phyloP scores from a whole-genome alignment of 2,329 filamentous ascomycete genomes.

The Periconia sp. region DNA sequence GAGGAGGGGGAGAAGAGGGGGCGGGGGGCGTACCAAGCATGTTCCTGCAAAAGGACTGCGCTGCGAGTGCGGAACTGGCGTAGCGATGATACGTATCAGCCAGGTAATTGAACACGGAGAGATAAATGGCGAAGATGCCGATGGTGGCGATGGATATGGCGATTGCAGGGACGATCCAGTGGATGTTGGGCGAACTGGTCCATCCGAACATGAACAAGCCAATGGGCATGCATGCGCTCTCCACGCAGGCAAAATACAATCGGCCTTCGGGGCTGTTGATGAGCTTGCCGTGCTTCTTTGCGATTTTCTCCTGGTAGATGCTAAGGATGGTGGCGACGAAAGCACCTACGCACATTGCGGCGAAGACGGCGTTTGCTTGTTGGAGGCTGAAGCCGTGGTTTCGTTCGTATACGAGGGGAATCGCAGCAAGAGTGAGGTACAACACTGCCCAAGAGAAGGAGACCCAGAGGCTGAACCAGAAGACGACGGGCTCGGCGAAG shows the following conservation, averaged over 20 bases:
- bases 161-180: constrained; percentile 75
- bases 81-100: constrained; percentile 87
- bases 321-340: constrained; percentile 71
- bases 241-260: constrained; percentile 82
- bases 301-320: constrained; percentile 74
- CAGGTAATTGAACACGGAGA: constrained; percentile 91
- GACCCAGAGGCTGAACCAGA: constrained; percentile 89
- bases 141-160: constrained; percentile 78
- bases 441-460: constrained; percentile 89
- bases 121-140: constrained; percentile 77
- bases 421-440: constrained; percentile 81
- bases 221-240: constrained; percentile 74
- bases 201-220: constrained; percentile 85
- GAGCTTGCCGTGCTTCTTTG: constrained; percentile 53
- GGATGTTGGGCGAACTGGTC: constrained; percentile 66
- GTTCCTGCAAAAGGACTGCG: constrained; percentile 86
- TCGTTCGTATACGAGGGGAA: constrained; percentile 76
- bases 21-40: constrained; percentile 61
- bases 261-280: constrained; percentile 70
- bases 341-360: constrained; percentile 71
- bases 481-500: constrained; percentile 77
- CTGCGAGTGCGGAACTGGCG: constrained; percentile 83
- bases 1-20: background rate
- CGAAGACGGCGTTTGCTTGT: constrained; percentile 74
- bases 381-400: constrained; percentile 72